Evolutionary conservation across 164 flowering plant species (phyloP), one percentile per base, ranked within the genome.

Genomic region (Umbellularia californica): DNA sequence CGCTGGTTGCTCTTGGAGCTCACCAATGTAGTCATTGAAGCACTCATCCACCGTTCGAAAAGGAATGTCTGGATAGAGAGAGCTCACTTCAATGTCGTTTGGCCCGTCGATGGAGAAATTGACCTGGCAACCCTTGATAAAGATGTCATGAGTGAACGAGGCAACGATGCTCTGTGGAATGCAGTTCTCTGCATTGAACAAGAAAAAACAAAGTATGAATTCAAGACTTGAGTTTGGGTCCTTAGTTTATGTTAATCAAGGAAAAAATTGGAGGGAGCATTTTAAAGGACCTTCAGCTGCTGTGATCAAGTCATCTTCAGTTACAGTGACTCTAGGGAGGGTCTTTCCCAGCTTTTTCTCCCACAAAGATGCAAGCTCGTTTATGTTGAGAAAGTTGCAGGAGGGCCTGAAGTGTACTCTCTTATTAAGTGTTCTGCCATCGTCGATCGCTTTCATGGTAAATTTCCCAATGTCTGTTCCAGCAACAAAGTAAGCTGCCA

Each of bases 391-490:
- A 12, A 47, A 70, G 72, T 91, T 91, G 79, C 33, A 60, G 25
- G 80, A 0, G 1, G 95, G 93, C 33, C 90, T 74, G 25, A 91
- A 91, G 77, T 91, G 95, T 15, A 91, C 80, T 0, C 72, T 68
- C 72, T 84, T 89, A 82, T 91, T 87, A 14, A 87, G 58, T 19
- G 93, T 79, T 58, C 89, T 81, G 3, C 25, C 28, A 50, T 89
- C 95, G 20, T 83, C 87, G 0, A 76, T 72, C 0, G 79, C 73
- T 79, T 81, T 88, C 69, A 89, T 77, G 0, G 92, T 90, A 76
- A 90, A 88, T 67, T 87, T 89, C 41, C 95, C 95, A 50, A 91
- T 91, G 63, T 91, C 93, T 12, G 76, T 75, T 24, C 95, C 95
- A 0, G 83, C 90, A 0, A 91, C 87, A 69, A 91, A 91, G 73